Base-by-base conservation (phyloP, 2,329 filamentous ascomycete genomes). In the Diaporthe sp. region DNA sequence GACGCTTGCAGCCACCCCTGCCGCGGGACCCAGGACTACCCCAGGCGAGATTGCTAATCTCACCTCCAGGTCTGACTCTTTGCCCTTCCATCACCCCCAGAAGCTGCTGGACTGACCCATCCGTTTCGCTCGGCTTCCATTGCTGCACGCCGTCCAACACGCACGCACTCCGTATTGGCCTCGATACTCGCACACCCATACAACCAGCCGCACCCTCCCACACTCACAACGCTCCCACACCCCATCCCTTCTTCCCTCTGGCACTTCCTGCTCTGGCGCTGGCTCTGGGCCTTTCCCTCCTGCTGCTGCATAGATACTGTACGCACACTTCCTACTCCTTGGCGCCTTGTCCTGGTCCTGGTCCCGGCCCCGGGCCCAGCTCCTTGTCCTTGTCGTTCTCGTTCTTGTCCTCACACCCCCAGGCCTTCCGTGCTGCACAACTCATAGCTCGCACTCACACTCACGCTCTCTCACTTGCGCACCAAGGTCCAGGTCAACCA, bases 11-110 rank as follows among this genome's bases (percentile, higher is more conserved):
- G 65, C 65, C 49, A 69, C 49, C 65, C 65, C 65, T 69, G 65
- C 65, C 49, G 65, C 15, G 31, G 22, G 25, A 4, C 25, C 34
- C 49, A 62, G 70, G 51, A 65, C 70, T 25, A 68, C 44, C 57
- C 44, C 62, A 57, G 71, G 44, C 71, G 74, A 76, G 74, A 76
- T 76, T 76, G 74, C 74, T 76, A 74, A 76, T 76, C 74, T 76
- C 74, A 76, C 74, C 61, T 74, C 49, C 46, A 55, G 65, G 49
- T 31, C 74, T 70, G 70, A 69, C 70, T 73, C 53, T 68, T 51
- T 61, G 37, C 37, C 37, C 37, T 39, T 39, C 37, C 37, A 39
- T 39, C 37, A 39, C 39, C 34, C 25, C 68, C 68, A 73, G 73
- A 69, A 44, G 68, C 31, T 53, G 28, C 71, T 73, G 34, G 71